These are phyloP conservation scores for Adansonia madagascariensis DNA, from an alignment of 441 rosid genomes.

Conservation along the genomic window DNA sequence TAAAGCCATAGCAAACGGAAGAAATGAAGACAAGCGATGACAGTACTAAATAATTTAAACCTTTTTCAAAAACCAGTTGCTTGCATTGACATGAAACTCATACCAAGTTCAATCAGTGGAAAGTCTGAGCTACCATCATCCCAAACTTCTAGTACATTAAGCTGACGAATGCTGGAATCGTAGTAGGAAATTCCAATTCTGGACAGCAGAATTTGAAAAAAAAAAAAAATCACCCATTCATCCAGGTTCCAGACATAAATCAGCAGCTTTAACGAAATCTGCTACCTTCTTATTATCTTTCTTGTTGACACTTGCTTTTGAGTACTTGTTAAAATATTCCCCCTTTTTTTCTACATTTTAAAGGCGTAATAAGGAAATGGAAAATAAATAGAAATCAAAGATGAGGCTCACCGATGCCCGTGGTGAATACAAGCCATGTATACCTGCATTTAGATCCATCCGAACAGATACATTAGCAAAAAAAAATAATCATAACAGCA, in stretches of 20 bases:
- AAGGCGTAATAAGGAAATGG: not conserved
- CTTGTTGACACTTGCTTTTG: not conserved
- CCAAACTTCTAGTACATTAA: conserved; percentile 90
- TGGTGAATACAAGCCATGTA: conserved; percentile 89
- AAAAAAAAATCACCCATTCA: conserved; percentile 28
- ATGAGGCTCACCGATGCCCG: conserved; percentile 65
- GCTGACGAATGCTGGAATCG: conserved; percentile 80
- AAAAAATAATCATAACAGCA: not conserved
- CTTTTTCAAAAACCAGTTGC: not conserved
- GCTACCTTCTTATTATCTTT: not conserved
- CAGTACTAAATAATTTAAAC: not conserved
- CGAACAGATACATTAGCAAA: conserved; percentile 22
- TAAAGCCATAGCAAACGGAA: conserved; percentile 20
- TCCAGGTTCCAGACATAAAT: not conserved
- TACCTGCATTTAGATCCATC: conserved; percentile 55
- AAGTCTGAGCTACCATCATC: conserved; percentile 80
- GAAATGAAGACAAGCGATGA: conserved; percentile 1
- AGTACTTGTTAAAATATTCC: not conserved
- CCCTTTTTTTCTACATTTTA: not conserved
- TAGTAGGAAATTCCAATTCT: conserved; percentile 93
- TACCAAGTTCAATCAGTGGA: conserved; percentile 85
- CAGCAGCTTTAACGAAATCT: not conserved
- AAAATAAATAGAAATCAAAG: conserved; percentile 5
- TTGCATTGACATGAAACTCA: conserved; percentile 19
- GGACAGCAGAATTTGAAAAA: conserved; percentile 26